Evolutionary conservation across 257 asterid genomes (phyloP), one percentile per base, ranked within the genome.

Genomic region (Solanum chiquidenum): DNA sequence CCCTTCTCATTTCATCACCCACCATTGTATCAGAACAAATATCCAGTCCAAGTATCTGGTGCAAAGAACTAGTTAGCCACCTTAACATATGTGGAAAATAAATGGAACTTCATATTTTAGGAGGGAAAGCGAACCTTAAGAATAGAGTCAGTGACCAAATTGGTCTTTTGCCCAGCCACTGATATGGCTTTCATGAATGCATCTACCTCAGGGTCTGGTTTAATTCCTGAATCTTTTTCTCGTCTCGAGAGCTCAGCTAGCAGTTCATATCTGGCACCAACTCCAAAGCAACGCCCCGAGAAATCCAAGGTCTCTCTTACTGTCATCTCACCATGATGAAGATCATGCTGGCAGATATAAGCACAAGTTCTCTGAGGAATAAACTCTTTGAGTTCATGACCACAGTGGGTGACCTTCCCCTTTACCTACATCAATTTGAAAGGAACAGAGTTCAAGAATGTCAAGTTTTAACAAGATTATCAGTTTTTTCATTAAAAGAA

Each of bases 251-350:
- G 87, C 76, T 96, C 99, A 2, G 92, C 93, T 37, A 96, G 95
- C 86, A 96, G 98, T 88, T 96, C 99, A 83, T 94, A 96, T 90
- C 99, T 91, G 34, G 98, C 92, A 62, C 99, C 99, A 84, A 96
- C 98, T 83, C 99, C 99, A 23, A 95, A 92, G 95, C 96, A 94
- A 72, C 99, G 98, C 46, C 98, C 98, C 0, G 99, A 91, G 85
- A 96, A 96, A 90, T 96, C 89, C 83, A 96, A 83, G 0, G 99
- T 95, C 89, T 96, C 99, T 86, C 98, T 92, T 9, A 95, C 99
- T 12, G 98, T 96, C 99, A 96, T 92, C 92, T 96, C 99, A 35
- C 98, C 99, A 6, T 96, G 98, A 92, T 96, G 99, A 89, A 96
- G 93, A 73, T 96, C 99, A 71, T 95, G 95, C 87, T 96, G 98